phyloP scores from a whole-genome alignment of 2,329 filamentous ascomycete genomes.

The Hypoxylon sp. region DNA sequence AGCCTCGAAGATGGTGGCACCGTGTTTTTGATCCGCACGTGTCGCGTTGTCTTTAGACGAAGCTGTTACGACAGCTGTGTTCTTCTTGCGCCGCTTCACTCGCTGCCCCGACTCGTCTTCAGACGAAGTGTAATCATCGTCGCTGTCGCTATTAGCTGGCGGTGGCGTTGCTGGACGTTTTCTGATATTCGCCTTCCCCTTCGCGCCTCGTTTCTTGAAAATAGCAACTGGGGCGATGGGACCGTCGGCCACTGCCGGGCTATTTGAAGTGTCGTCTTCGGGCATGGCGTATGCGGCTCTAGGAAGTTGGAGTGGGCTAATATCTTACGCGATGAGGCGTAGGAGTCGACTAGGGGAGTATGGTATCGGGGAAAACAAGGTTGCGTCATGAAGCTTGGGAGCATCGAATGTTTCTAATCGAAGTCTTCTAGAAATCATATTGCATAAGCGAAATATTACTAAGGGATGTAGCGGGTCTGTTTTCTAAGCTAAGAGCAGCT shows the following conservation, averaged over 20 bases:
- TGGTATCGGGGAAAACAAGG: slow-evolving; percentile 8
- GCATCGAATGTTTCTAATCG: slow-evolving; percentile 28
- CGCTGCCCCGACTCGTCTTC: slow-evolving; percentile 83
- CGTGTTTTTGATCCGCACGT: slow-evolving; percentile 58
- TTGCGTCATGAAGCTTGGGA: slow-evolving; percentile 25
- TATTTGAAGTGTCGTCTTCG: slow-evolving; percentile 34
- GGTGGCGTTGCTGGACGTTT: slow-evolving; percentile 87
- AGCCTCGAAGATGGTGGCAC: slow-evolving; percentile 70
- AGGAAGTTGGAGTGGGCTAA: neutral
- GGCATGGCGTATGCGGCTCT: slow-evolving; percentile 34
- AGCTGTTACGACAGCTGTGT: slow-evolving; percentile 74
- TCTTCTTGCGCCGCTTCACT: slow-evolving; percentile 84
- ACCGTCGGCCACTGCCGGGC: slow-evolving; percentile 42
- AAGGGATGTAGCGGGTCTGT: neutral
- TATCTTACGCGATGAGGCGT: neutral
- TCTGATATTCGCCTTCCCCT: slow-evolving; percentile 81
- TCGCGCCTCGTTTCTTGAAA: slow-evolving; percentile 89
- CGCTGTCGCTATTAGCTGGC: slow-evolving; percentile 69
- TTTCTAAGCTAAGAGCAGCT: neutral
- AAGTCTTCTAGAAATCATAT: slow-evolving; percentile 37
- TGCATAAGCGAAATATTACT: slow-evolving; percentile 26
- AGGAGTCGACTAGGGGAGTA: neutral
- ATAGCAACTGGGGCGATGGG: slow-evolving; percentile 69
- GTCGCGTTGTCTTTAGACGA: slow-evolving; percentile 67
- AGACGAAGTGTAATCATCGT: slow-evolving; percentile 77